Evolutionary conservation across 2,329 filamentous ascomycete species (phyloP).

Genomic region (Dactylellina sp.): DNA sequence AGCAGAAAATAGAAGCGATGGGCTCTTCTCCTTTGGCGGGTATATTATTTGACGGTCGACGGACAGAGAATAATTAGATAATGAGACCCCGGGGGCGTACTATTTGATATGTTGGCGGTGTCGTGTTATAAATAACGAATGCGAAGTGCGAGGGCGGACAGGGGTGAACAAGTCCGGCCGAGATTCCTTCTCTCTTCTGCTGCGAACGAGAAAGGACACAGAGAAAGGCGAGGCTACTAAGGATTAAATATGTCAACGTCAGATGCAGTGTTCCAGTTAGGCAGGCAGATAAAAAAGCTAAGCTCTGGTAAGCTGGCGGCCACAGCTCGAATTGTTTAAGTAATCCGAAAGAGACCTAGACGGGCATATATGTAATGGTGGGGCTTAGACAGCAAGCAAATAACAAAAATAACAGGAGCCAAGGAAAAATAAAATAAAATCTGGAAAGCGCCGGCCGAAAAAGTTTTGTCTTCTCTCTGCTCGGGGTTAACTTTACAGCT

Average conservation of each 20-base stretch:
- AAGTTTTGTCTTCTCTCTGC: background rate
- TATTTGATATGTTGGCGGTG: constrained; percentile 30
- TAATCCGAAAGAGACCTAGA: constrained; percentile 43
- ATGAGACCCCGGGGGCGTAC: constrained; percentile 21
- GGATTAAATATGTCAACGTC: constrained; percentile 52
- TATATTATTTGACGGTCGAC: constrained; percentile 6
- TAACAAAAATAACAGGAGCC: constrained; percentile 4
- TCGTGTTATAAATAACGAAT: constrained; percentile 46
- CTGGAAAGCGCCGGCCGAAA: constrained; percentile 43
- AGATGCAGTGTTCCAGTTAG: constrained; percentile 33
- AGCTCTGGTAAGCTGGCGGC: background rate
- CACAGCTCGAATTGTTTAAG: constrained; percentile 33
- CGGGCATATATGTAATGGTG: constrained; percentile 46
- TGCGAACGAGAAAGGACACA: constrained; percentile 6
- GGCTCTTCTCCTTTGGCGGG: background rate
- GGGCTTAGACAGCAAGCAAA: constrained; percentile 44
- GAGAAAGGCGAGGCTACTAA: background rate
- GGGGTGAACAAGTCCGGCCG: constrained; percentile 12
- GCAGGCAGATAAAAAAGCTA: constrained; percentile 22
- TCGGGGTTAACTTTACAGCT: constrained; percentile 32
- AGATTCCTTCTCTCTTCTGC: background rate
- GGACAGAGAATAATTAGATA: constrained; percentile 38
- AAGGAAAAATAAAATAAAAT: constrained; percentile 15
- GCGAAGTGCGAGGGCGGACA: constrained; percentile 43
- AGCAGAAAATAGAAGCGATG: background rate